Evolutionary conservation across 495 filamentous ascomycete species (phyloP).

Genomic region (Aspergillus funiculosus): DNA sequence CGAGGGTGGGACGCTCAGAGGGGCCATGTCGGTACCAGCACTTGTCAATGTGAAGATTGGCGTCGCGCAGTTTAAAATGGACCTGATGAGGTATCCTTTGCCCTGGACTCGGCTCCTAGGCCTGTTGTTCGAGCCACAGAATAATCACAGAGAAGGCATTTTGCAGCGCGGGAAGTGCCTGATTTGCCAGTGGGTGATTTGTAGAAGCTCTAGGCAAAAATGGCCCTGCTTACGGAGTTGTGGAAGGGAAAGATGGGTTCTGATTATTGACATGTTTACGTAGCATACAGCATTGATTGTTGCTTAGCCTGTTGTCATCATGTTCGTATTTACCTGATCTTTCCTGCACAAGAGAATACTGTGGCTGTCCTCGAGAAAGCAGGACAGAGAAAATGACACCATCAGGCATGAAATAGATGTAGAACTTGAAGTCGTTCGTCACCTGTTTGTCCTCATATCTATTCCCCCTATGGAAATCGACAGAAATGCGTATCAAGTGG

Average conservation of each 20-base stretch:
- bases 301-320: too few relatives aligned
- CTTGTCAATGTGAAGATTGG: slow-evolving; percentile 34
- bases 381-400: too few relatives aligned
- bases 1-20: slow-evolving; percentile 13
- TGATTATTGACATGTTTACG: slow-evolving; percentile 29
- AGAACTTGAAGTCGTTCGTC: too few relatives aligned
- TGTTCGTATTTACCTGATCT: too few relatives aligned
- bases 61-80: slow-evolving; percentile 39
- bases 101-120: slow-evolving; percentile 39
- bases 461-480: slow-evolving; percentile 1
- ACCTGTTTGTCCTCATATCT: too few relatives aligned
- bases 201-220: slow-evolving; percentile 40
- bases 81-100: slow-evolving; percentile 37
- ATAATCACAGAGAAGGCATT: slow-evolving; percentile 45
- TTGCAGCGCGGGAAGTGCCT: slow-evolving; percentile 48
- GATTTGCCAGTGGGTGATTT: slow-evolving; percentile 36
- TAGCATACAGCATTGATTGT: too few relatives aligned
- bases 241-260: slow-evolving; percentile 34
- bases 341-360: too few relatives aligned
- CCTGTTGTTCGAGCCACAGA: slow-evolving; percentile 37
- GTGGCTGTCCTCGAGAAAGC: too few relatives aligned
- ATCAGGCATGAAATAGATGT: too few relatives aligned
- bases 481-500: slow-evolving; percentile 26
- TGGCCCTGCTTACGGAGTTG: slow-evolving; percentile 36
- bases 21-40: slow-evolving; percentile 11